phyloP scores from a whole-genome alignment of 163 green algal species.

The Volvox carteri region DNA sequence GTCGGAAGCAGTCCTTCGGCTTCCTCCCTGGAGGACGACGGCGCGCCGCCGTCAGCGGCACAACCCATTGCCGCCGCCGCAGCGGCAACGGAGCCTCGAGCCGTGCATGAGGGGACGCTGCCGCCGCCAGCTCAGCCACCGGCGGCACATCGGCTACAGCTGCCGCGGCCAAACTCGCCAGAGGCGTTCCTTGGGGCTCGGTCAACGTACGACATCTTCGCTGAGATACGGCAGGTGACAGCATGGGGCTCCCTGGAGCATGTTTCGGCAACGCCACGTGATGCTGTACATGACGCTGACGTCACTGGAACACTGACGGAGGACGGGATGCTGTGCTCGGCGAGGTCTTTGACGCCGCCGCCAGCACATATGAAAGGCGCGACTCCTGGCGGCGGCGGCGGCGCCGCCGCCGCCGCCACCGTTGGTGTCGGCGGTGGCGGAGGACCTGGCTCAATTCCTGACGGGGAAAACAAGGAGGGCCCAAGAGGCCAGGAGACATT shows the following conservation, averaged over 20 bases:
- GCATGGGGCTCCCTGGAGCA: background rate
- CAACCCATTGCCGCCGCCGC: background rate
- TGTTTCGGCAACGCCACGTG: too few species aligned
- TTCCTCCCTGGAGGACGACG: background rate
- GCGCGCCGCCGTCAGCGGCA: background rate
- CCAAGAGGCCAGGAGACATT: too few species aligned
- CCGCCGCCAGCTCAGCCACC: background rate
- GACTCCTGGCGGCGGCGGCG: background rate
- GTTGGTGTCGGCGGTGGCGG: background rate
- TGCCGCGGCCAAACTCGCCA: background rate
- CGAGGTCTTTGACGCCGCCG: background rate
- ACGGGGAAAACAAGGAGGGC: too few species aligned
- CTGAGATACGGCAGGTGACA: background rate
- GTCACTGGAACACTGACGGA: background rate
- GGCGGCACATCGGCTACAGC: background rate
- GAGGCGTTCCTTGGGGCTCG: background rate
- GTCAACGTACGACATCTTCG: background rate
- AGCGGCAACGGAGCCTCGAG: too few species aligned
- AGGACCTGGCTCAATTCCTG: too few species aligned
- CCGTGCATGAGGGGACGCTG: too few species aligned
- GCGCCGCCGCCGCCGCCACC: background rate
- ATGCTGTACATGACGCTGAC: background rate
- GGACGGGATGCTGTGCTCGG: background rate
- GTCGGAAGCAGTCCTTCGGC: background rate
- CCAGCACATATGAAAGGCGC: too few species aligned